These are phyloP conservation scores for Starmera stellimalicola DNA, from an alignment of 1,139 yeast species.

Conservation along the genomic window DNA sequence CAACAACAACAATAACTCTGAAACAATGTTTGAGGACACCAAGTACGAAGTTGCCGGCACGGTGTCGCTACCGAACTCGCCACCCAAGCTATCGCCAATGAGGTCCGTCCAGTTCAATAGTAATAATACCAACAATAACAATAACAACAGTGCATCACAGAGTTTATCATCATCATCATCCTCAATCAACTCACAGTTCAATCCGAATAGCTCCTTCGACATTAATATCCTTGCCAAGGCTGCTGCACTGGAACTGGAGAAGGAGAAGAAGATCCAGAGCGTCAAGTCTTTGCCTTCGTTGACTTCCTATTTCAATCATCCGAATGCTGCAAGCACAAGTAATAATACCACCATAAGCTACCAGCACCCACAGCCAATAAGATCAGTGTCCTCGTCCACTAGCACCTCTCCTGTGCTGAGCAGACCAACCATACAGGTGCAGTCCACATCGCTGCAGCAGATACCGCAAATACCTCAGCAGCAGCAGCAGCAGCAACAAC, in stretches of 20 bases:
- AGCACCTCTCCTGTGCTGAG: slow-evolving; percentile 1
- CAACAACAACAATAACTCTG: slow-evolving; percentile 1
- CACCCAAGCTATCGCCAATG: slow-evolving; percentile 14
- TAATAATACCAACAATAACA: slow-evolving; percentile 8
- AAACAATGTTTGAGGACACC: background rate
- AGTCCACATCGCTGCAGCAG: slow-evolving; percentile 2
- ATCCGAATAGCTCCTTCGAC: slow-evolving; percentile 33
- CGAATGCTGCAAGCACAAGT: background rate
- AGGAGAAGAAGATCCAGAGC: slow-evolving; percentile 35
- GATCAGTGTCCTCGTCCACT: background rate
- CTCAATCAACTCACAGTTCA: background rate
- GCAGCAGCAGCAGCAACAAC: slow-evolving; percentile 12
- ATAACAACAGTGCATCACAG: background rate
- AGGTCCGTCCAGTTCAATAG: slow-evolving; percentile 4
- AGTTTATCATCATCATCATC: background rate
- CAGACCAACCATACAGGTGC: slow-evolving; percentile 4
- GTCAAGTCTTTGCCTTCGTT: slow-evolving; percentile 59
- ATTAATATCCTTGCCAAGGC: slow-evolving; percentile 75
- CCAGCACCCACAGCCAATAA: background rate
- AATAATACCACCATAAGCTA: slow-evolving; percentile 1
- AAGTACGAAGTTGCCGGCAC: slow-evolving; percentile 5
- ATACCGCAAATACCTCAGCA: slow-evolving; percentile 7
- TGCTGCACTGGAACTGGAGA: slow-evolving; percentile 68
- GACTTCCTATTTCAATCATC: slow-evolving; percentile 41
- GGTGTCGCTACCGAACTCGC: slow-evolving; percentile 19